Percentiles rank a stretch among this genome's conserved stretches.
Conservation (phyloP, 2,329 filamentous ascomycete genomes). For the Penicillium vulpinum region DNA sequence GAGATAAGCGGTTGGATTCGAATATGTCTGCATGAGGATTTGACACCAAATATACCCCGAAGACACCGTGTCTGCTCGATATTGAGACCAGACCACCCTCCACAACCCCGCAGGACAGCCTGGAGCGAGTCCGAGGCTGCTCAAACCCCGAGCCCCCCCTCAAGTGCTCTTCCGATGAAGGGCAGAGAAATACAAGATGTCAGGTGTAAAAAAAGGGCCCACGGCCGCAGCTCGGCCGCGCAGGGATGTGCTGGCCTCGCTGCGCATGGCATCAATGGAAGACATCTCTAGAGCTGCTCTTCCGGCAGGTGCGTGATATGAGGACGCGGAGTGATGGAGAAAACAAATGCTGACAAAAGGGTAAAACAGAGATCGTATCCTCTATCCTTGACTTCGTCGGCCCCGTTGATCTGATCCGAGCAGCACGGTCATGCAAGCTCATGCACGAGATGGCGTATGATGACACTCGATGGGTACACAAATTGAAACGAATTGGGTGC, state of each 20-base stretch:
- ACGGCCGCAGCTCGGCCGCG: constrained; percentile 37
- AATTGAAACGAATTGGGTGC: constrained; percentile 80
- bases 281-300: constrained; percentile 73
- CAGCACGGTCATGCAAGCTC: constrained; percentile 78
- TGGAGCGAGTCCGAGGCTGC: background rate
- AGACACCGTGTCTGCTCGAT: background rate
- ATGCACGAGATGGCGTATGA: constrained; percentile 99
- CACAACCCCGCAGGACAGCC: constrained; percentile 4
- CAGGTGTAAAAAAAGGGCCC: constrained; percentile 51
- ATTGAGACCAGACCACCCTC: background rate
- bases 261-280: constrained; percentile 76
- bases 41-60: background rate
- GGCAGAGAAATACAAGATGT: constrained; percentile 39
- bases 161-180: constrained; percentile 28
- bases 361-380: constrained; percentile 73
- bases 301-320: constrained; percentile 67
- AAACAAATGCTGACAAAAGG: constrained; percentile 24
- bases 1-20: background rate
- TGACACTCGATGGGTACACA: constrained; percentile 89
- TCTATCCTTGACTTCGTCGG: constrained; percentile 87
- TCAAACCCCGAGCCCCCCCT: constrained; percentile 3
- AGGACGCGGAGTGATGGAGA: background rate
- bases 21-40: background rate
- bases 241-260: constrained; percentile 66
- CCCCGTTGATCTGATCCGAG: constrained; percentile 78